phyloP scores from a whole-genome alignment of 129 eudicot genomes.

The Saposhnikovia divaricata region DNA sequence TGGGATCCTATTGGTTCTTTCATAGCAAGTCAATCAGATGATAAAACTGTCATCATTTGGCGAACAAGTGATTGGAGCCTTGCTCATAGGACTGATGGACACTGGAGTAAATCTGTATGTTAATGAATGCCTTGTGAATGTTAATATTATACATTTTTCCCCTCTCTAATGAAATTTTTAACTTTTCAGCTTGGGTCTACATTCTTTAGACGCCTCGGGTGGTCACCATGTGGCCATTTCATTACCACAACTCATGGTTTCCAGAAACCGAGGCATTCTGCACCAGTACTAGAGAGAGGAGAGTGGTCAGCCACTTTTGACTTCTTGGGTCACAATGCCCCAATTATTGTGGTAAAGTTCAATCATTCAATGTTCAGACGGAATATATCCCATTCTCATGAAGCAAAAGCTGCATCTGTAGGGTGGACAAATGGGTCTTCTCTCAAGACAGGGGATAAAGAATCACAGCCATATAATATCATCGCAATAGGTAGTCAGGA shows the following conservation, averaged over 20 bases:
- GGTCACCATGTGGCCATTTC: conserved; percentile 99
- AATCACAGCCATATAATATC: conserved; percentile 78
- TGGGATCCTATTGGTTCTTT: conserved; percentile 99
- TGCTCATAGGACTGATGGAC: conserved; percentile 95
- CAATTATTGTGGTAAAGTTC: conserved; percentile 88
- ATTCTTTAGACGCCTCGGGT: conserved; percentile 98
- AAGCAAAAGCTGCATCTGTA: conserved; percentile 44
- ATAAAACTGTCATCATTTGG: conserved; percentile 97
- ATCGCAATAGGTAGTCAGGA: conserved; percentile 99
- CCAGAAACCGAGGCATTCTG: conserved; percentile 98
- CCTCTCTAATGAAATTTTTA: neutral
- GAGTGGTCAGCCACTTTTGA: conserved; percentile 98
- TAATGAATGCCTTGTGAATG: neutral
- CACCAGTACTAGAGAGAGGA: conserved; percentile 98
- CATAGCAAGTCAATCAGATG: conserved; percentile 97
- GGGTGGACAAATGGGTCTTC: conserved; percentile 86
- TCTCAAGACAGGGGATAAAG: conserved; percentile 66
- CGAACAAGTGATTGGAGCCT: conserved; percentile 97
- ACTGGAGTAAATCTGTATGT: conserved; percentile 95
- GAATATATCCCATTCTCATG: conserved; percentile 37
- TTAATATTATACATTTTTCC: neutral
- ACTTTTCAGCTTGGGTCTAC: conserved; percentile 89
- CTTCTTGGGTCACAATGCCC: conserved; percentile 97
- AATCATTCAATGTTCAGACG: conserved; percentile 89
- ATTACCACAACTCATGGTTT: conserved; percentile 95